Evolutionary conservation across 768 basidiomycete genomes (phyloP), one percentile per base, ranked within the genome.

Genomic region (Vararia minispora): DNA sequence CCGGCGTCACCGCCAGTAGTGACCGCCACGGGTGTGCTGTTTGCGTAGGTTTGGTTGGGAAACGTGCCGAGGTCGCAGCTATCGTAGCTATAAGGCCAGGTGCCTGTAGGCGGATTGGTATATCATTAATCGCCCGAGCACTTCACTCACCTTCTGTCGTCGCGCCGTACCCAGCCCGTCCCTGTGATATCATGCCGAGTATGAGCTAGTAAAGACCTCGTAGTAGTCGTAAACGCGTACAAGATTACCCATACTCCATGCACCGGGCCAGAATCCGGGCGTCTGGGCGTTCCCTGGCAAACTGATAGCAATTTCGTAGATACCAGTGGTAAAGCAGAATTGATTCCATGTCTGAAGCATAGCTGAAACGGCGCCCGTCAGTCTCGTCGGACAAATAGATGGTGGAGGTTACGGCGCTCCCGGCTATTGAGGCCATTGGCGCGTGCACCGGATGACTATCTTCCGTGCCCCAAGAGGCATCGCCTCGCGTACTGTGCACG

Each of bases 271-370:
- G 43, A 86, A 66, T 5, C 90, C 90, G 9, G 80, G 72, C 12
- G 68, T 65, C 28, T 52, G 46, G 1, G 70, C 62, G 9, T 63
- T 57, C 5, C 85, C 87, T 13, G 87, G 85, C 48, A 88, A 55
- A 53, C 81, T 85, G 14, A 88, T 50, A n/a, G 68, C 72, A 3
- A 81, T 74, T 60, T 95, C 95, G 40, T 97, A 64, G 53, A 91
- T 90, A 2, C 88, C 90, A 0, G 88, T 89, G 12, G 79, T 92
- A 61, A 91, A 95, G 61, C 92, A 98, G 39, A 95, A 60, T 60
- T 95, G 88, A 61, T 95, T 94, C 91, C 92, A 95, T 10, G 78
- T 72, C 48, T 82, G 77, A 8, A 91, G 37, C 79, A 81, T 80
- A 26, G 45, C 47, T 48, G 17, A 6, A 13, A 25, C 28, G 10